Percentiles rank a stretch among this genome's conserved stretches.
phyloP scores from a whole-genome alignment of 164 flowering plant genomes.

The Paratinospora sagittata region DNA sequence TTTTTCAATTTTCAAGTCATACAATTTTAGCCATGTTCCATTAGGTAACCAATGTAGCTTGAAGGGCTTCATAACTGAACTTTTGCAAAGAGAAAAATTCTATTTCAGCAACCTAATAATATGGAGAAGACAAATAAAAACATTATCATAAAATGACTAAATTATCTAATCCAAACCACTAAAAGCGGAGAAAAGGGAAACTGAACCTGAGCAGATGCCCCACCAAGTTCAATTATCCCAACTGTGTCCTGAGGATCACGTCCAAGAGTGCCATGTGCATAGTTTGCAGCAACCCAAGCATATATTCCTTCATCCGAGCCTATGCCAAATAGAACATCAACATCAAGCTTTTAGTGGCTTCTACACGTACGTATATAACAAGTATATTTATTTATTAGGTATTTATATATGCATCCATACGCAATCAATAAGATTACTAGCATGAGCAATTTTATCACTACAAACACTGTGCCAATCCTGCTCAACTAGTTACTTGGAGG shows the following conservation, averaged over 20 bases:
- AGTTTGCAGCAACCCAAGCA: conserved; percentile 98
- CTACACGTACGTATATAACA: background rate
- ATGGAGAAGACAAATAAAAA: background rate
- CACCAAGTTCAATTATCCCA: conserved; percentile 98
- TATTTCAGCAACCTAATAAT: background rate
- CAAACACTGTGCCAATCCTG: background rate
- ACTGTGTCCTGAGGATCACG: conserved; percentile 73
- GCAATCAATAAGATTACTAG: background rate
- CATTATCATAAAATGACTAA: background rate
- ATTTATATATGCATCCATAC: background rate
- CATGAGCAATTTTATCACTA: background rate
- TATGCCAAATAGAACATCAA: conserved; percentile 25
- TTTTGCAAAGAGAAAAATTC: background rate
- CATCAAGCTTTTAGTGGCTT: background rate
- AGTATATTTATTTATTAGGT: background rate
- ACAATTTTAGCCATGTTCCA: no score
- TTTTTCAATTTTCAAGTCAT: no score
- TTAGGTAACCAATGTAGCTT: background rate
- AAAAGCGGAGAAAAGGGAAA: conserved; percentile 8
- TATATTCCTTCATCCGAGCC: conserved; percentile 92
- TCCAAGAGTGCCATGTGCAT: conserved; percentile 90
- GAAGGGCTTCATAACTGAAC: background rate
- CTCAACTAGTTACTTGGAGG: background rate
- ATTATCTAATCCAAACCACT: background rate
- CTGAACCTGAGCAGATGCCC: conserved; percentile 97